These are phyloP conservation scores for Microbotryum violaceum DNA, from an alignment of 1,284 basidiomycete species.

Conservation along the genomic window DNA sequence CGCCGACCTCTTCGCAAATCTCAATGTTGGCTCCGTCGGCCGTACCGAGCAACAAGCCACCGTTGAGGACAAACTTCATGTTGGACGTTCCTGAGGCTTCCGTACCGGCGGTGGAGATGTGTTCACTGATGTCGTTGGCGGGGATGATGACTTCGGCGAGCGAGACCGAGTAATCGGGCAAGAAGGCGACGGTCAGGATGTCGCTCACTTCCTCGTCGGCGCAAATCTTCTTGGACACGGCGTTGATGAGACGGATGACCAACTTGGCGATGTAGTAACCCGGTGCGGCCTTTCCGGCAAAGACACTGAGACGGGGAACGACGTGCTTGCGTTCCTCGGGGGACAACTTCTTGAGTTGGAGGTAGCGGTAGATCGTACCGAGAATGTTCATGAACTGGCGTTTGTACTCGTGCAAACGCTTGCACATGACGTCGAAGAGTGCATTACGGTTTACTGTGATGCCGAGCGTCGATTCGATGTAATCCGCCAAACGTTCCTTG, in stretches of 20 bases:
- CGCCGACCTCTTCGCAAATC: constrained; percentile 80
- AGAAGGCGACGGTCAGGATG: constrained; percentile 72
- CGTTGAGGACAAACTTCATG: constrained; percentile 82
- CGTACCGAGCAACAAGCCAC: constrained; percentile 57
- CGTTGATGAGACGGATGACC: constrained; percentile 64
- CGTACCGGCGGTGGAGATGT: constrained; percentile 89
- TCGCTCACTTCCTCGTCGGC: constrained; percentile 76
- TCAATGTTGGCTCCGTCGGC: constrained; percentile 87
- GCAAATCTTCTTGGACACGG: constrained; percentile 72
- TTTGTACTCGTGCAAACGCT: constrained; percentile 68
- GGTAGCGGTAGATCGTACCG: constrained; percentile 78
- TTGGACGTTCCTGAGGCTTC: constrained; percentile 71
- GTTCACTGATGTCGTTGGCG: constrained; percentile 81
- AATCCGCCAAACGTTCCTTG: constrained; percentile 50
- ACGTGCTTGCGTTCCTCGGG: constrained; percentile 70
- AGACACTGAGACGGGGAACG: constrained; percentile 73
- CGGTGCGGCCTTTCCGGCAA: constrained; percentile 60
- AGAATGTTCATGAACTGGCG: constrained; percentile 78
- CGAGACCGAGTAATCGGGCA: constrained; percentile 65
- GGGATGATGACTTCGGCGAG: constrained; percentile 85
- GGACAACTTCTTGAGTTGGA: constrained; percentile 65
- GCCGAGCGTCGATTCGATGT: constrained; percentile 67
- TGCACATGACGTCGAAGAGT: constrained; percentile 87
- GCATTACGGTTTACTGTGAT: constrained; percentile 63
- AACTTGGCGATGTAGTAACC: constrained; percentile 49